Evolutionary conservation across 768 basidiomycete species (phyloP), one percentile per base, ranked within the genome.

Genomic region (Lactarius evosmus): DNA sequence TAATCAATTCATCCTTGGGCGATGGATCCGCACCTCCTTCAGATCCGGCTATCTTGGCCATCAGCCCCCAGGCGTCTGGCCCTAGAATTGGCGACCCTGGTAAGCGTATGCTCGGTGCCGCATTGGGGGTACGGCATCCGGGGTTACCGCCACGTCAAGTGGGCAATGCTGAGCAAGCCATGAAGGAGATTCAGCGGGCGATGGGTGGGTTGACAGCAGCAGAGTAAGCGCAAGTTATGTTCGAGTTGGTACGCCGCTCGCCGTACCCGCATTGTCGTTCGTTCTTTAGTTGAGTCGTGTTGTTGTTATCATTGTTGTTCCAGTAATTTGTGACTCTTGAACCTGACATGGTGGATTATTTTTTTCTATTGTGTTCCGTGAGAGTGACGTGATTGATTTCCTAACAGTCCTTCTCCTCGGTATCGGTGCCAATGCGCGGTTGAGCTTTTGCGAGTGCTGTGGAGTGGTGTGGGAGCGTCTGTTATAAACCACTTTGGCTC

Each of bases 21-120:
- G 79, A 84, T 7, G 85, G 82, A 50, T 74, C 83, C 29, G 72
- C 76, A 29, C 76, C 78, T 11, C 80, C 80, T 19, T 75, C 82
- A 19, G 88, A 91, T 73, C 88, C 89, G 22, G 88, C 89, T 1
- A 88, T 90, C 63, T 72, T 90, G 56, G 79, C 83, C 14, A 80
- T 83, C 27, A 83, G 83, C 70, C 72, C 74, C 7, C 76, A 76
- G 22, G 74, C 76, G 34, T 58, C 67, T 33, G 86, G 85, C n/a
- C 91, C 91, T 25, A 83, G 87, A 71, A 92, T 94, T 69, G 92
- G 92, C 38, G 90, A 94, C 74, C 89, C 92, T 34, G 92, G 89
- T 44, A 91, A 91, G 78, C 81, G 92, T 71, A 94, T 94, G 91
- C 80, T 94, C 27, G 93, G 91, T 46, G 87, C 88, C 59, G 91